Base-by-base conservation (phyloP, 2,329 filamentous ascomycete species). In the Harringtonia lauricola region DNA sequence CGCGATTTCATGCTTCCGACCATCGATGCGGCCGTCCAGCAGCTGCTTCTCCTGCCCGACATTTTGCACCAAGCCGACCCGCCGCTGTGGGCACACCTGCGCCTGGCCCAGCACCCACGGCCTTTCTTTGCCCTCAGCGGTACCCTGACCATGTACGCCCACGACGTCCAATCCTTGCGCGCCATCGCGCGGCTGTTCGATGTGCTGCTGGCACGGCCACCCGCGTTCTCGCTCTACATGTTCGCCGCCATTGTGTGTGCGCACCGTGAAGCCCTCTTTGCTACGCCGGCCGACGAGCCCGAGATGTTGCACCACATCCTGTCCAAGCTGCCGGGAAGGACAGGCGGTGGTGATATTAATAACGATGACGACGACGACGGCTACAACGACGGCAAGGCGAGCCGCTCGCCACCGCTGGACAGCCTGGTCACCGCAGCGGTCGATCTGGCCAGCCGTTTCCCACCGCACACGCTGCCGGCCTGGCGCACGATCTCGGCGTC, bases 1-100 rank as follows among this genome's bases (percentile, higher is more conserved):
- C 80, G 92, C 49, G 92, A 98, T 64, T 98, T 95, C 62, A 95
- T 98, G 92, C 78, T 98, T 12, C 89, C 90, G 9, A 86, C 79
- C 34, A 76, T 98, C 36, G 70, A 77, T 14, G 86, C 88, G 3
- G 86, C 89, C 19, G 70, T 94, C 39, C 73, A 81, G 43, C 92
- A 98, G 62, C 77, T 98, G n/a, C 76, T 79, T 33, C 74, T 98
- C 13, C 81, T 98, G 44, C 89, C 88, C 8, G 79, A 86, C 44
- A 84, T 98, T 44, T 68, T 98, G 22, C 67, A 74, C 49, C 72
- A 71, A 30, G 82, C 80, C 21, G 87, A 95, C 60, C 75, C 80
- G 5, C 66, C 70, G 36, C 70, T 98, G 21, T 83, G 77, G 59
- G 66, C 63, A 8, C 90, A 95, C 63, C 70, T 95, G n/a, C 77